Base-by-base conservation (phyloP, 768 basidiomycete genomes). In the Russula lepida region DNA sequence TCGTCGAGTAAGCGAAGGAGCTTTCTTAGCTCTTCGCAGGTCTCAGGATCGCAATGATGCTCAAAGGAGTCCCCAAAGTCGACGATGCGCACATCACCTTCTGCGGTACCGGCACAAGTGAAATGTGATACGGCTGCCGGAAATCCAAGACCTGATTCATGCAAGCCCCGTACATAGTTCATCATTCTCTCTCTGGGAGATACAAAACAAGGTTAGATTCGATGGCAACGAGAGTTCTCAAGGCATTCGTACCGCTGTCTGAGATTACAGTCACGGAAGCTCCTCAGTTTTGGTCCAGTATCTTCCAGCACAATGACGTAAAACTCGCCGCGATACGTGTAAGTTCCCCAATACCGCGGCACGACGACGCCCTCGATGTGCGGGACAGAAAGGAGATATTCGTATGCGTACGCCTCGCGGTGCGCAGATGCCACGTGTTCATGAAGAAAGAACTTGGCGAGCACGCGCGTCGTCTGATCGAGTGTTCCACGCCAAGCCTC, bases 401-500 rank as follows among this genome's bases (percentile, higher is more conserved):
- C 59, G 37, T 60, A 60, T 27, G 47, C 59, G n/a, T 15, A 48
- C 0, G 59, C 59, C 35, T 60, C 59, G 13, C 59, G 59, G 46
- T 54, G 37, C 4, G 59, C 59, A 12, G 59, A 47, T 17, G 32
- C 59, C n/a, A 60, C 28, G 46, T 60, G 53, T 27, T 60, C 59
- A 46, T 60, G 44, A 9, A 60, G 59, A 32, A 60, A 60, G 44
- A 60, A n/a, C 46, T 60, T 60, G 35, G 59, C 59, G 15, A 60
- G 53, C 37, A 60, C 59, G 13, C 32, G 23, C 28, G 21, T 54
- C 21, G 53, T 47, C 37, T 60, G 46, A 12, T 60, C 37, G 9
- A 60, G 59, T 2, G 59, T 60, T 15, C 59, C 59, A 21, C 59
- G 59, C 59, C 59, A 60, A 1, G 59, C 59, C 53, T 60, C 59